A percentile compares a stretch with the other conserved stretches of the same genome.
Evolutionary conservation across 2,329 filamentous ascomycete genomes (phyloP).

Genomic region (Verticillium dahliae): DNA sequence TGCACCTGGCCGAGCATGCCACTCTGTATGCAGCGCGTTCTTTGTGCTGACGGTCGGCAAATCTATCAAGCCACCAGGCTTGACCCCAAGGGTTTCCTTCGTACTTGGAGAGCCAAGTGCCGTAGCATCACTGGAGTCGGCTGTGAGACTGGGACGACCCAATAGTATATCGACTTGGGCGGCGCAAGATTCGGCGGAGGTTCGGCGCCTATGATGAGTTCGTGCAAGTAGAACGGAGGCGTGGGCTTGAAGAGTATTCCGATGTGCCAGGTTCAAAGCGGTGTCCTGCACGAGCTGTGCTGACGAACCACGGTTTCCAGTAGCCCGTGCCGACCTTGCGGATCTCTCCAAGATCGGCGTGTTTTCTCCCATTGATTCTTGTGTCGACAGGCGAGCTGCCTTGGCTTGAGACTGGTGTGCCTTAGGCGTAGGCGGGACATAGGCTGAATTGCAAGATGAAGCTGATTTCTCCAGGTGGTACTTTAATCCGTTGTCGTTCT

Average conservation of each 20-base stretch:
- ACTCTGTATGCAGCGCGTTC: background rate
- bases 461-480: constrained; percentile 52
- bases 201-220: background rate
- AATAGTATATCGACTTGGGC: background rate
- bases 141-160: background rate
- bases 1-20: background rate
- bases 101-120: background rate
- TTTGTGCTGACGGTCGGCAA: background rate
- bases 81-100: background rate
- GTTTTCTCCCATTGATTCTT: background rate
- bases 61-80: background rate
- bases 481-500: constrained; percentile 51
- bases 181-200: background rate
- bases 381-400: background rate
- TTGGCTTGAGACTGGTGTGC: background rate
- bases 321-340: background rate
- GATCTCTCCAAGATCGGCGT: background rate
- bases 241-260: background rate
- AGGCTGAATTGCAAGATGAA: constrained; percentile 46
- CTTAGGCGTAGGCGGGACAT: constrained; percentile 19
- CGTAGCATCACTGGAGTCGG: background rate
- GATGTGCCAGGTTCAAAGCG: background rate
- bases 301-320: background rate
- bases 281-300: background rate
- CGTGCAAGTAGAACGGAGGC: background rate